Evolutionary conservation across 495 filamentous ascomycete genomes (phyloP).

Genomic region (Immersiella caudata): DNA sequence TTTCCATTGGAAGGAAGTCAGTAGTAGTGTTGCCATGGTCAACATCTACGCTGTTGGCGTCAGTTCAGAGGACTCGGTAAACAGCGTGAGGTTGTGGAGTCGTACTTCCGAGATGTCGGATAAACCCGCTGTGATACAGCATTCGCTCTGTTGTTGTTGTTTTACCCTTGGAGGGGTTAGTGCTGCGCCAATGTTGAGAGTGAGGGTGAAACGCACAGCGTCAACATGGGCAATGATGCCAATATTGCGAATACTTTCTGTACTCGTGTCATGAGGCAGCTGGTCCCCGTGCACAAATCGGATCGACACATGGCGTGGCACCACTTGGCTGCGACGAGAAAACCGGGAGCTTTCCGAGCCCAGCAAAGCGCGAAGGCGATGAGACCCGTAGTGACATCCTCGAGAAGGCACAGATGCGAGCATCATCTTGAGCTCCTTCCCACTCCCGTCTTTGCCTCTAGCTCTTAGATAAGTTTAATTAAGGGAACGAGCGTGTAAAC

Average conservation of each 20-base stretch:
- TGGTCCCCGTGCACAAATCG: slow-evolving; percentile 21
- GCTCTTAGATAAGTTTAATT: not conserved
- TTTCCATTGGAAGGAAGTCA: slow-evolving; percentile 94
- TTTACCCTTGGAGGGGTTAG: slow-evolving; percentile 68
- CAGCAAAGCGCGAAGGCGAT: not conserved
- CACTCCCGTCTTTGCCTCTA: not conserved
- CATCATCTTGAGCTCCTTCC: not conserved
- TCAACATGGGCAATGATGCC: slow-evolving; percentile 99
- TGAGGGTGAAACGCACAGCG: slow-evolving; percentile 61
- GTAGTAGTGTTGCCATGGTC: slow-evolving; percentile 97
- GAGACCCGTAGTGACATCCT: not conserved
- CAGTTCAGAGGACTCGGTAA: slow-evolving; percentile 12
- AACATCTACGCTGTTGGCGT: slow-evolving; percentile 63
- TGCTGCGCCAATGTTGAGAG: slow-evolving; percentile 4
- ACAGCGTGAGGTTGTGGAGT: not conserved
- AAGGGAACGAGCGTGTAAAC: not conserved
- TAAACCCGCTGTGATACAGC: slow-evolving; percentile 95
- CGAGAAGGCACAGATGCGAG: not conserved
- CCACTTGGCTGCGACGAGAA: not conserved
- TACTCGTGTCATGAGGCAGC: slow-evolving; percentile 40
- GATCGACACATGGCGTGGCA: not conserved
- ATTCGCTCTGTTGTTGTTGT: slow-evolving; percentile 99
- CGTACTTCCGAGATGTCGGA: slow-evolving; percentile 79
- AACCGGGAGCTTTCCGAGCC: not conserved
- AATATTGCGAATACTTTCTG: slow-evolving; percentile 78